Evolutionary conservation across 202 grass and related monocot genomes (phyloP), one percentile per base, ranked within the genome.

Genomic region (Eragrostis tef): DNA sequence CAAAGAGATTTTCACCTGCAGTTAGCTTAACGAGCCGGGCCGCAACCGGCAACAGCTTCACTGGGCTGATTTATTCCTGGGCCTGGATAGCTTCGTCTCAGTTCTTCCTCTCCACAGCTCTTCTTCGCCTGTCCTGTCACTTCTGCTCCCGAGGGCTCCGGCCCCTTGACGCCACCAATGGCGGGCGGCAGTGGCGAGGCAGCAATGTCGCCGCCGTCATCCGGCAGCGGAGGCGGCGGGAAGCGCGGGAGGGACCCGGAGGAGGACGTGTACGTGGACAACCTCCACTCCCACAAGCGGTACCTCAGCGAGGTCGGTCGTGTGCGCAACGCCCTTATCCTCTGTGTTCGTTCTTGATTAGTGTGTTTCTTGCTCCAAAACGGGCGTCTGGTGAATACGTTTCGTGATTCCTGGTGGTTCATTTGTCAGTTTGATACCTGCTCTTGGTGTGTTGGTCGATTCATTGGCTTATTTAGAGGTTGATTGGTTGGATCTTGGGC

Each of bases 201-300:
- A 36, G 84, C 87, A 79, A 60, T 86, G 87, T 85, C 93, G 66
- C 50, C 88, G 50, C 50, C 91, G 59, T 52, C 82, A 19, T 83
- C 70, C 43, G 60, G 59, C 48, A 63, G 53, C 6, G 20, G 73
- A 42, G 27, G 87, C 71, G 85, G 83, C 11, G 88, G 81, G 20
- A 98, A 98, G 90, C 91, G 96, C 69, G 87, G 87, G 9, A 89
- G 92, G 78, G 96, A 98, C 86, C 96, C 92, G 45, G 92, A 98
- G 67, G 96, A 95, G 71, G 92, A 93, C 80, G 92, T 98, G 47
- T 95, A 95, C 89, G 84, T 98, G 14, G 96, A 98, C 87, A 98
- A 98, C 74, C 93, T 98, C 74, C 87, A 98, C 78, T 98, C 92
- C 44, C 89, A 90, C 87, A 98, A 98, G 84, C 88, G 95, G 20